Base-by-base conservation (phyloP, 1,284 basidiomycete species). In the Bondarzewia mesenterica region DNA sequence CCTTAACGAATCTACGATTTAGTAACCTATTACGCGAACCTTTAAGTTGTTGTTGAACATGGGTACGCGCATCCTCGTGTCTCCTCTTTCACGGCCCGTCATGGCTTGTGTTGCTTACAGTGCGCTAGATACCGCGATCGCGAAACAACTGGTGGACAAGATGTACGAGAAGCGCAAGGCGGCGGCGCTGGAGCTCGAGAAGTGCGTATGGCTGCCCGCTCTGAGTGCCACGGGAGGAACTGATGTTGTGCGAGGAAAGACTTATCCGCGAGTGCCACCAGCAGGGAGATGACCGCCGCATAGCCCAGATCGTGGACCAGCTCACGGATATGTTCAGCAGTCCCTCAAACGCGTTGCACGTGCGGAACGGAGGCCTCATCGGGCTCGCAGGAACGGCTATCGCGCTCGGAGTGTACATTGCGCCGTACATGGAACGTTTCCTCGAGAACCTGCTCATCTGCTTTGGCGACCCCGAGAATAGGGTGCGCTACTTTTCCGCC, bases 301-400 rank as follows among this genome's bases (percentile, higher is more conserved):
- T 98, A 61, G 76, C 75, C 51, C 77, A 84, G 58, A 96, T 99
- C 59, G 86, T 99, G 54, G 90, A 95, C 69, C 94, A 98, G 63
- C 80, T 99, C 52, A 88, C 93, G 55, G 90, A 90, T 25, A 90
- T 95, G 82, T 93, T 95, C 69, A 86, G 73, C 61, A 85, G 88
- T 54, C 67, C 78, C 8, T 74, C 81, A 16, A 91, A 93, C 60
- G 82, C 89, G 2, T 71, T 93, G 36, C 93, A 96, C 60, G 84
- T 92, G 41, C 79, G 94, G 45, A 97, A 96, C 63, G 96, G 96
- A 36, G 95, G 94, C 32, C 75, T 98, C 47, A 98, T 99, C 60
- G 96, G 96, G 14, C 79, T 99, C 0, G 96, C 96, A 1, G 95
- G 92, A 23, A 92, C 93, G 18, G 93, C 92, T 20, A 98, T 99